phyloP scores from a whole-genome alignment of 345 rosid species.

The Schrenkiella parvula region DNA sequence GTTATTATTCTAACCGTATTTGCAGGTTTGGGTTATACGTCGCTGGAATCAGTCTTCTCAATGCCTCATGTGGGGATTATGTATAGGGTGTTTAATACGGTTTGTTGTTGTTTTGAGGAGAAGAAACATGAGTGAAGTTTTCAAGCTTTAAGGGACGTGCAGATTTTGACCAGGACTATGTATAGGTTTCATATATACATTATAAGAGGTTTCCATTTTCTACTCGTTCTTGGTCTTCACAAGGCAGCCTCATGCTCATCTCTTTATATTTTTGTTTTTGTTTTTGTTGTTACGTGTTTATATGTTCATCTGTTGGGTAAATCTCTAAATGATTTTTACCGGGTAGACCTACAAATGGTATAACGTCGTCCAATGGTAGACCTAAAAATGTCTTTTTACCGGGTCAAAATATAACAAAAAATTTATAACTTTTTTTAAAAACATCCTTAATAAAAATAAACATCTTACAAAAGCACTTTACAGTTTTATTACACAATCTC shows the following conservation, averaged over 20 bases:
- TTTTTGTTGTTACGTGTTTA: neutral
- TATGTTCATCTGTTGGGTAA: slow-evolving; percentile 10
- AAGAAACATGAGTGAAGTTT: slow-evolving; percentile 11
- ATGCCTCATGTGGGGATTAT: slow-evolving; percentile 2
- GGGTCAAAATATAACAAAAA: too few relatives aligned
- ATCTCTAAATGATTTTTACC: neutral
- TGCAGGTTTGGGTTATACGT: slow-evolving; percentile 24
- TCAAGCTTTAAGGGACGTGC: neutral
- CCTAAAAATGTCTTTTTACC: too few relatives aligned
- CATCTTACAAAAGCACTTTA: too few relatives aligned
- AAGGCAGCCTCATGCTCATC: slow-evolving; percentile 4
- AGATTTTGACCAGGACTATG: slow-evolving; percentile 11
- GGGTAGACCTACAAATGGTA: too few relatives aligned
- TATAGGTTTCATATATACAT: neutral
- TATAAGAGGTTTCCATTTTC: neutral
- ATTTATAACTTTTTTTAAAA: too few relatives aligned
- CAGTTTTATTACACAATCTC: too few relatives aligned
- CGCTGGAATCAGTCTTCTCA: slow-evolving; percentile 20
- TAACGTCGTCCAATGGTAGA: too few relatives aligned
- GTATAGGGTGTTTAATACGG: neutral
- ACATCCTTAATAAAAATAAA: too few relatives aligned
- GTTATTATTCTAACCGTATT: neutral
- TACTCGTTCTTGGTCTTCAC: slow-evolving; percentile 4
- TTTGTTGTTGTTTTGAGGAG: slow-evolving; percentile 24
- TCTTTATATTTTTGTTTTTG: neutral